phyloP scores from a whole-genome alignment of 2,329 filamentous ascomycete species.

The Tricladium varicosporioides region DNA sequence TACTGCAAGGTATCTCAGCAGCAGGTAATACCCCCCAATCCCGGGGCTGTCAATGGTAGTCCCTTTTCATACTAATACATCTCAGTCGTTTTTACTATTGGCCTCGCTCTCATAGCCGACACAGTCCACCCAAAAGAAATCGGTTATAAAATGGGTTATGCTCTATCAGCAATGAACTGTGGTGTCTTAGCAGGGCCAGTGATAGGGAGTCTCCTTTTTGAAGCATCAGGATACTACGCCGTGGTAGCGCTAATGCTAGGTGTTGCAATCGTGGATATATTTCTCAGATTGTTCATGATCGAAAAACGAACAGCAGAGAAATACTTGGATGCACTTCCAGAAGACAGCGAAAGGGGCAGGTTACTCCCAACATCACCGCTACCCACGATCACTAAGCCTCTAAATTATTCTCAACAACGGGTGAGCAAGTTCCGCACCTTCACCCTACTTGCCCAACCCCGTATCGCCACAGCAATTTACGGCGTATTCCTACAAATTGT shows the following conservation, averaged over 20 bases:
- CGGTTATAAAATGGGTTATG: slow-evolving; percentile 62
- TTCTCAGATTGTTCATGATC: slow-evolving; percentile 56
- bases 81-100: slow-evolving; percentile 68
- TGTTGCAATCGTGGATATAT: slow-evolving; percentile 53
- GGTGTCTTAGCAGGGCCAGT: slow-evolving; percentile 61
- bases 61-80: not conserved
- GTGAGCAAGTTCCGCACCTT: not conserved
- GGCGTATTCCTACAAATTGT: slow-evolving; percentile 10
- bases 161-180: slow-evolving; percentile 47
- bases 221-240: slow-evolving; percentile 52
- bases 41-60: not conserved
- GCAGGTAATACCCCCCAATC: slow-evolving; percentile 36
- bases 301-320: slow-evolving; percentile 55
- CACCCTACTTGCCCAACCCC: slow-evolving; percentile 1
- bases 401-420: no score
- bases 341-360: slow-evolving; percentile 38
- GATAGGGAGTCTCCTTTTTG: slow-evolving; percentile 56
- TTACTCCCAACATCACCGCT: not conserved
- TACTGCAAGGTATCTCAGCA: slow-evolving; percentile 66
- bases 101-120: slow-evolving; percentile 67
- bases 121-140: slow-evolving; percentile 60
- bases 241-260: slow-evolving; percentile 55
- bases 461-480: slow-evolving; percentile 11
- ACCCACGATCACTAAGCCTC: no score
- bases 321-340: slow-evolving; percentile 30